Conservation (phyloP, 768 basidiomycete genomes). For the Cubamyces lactineus region DNA sequence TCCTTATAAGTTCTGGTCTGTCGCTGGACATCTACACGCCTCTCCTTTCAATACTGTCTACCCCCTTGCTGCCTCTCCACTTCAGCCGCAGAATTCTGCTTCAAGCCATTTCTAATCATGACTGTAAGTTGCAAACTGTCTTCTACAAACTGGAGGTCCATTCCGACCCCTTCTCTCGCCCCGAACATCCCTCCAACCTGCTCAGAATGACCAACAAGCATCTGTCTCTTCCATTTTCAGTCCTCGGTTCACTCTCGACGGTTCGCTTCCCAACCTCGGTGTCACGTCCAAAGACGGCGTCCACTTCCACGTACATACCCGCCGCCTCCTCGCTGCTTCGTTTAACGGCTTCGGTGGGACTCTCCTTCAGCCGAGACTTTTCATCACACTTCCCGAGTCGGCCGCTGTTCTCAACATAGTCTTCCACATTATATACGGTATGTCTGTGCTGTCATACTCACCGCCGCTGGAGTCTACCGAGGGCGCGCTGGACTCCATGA, state of each 20-base stretch:
- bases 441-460: constrained; percentile 68
- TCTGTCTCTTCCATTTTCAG: constrained; percentile 82
- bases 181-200: no score
- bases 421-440: constrained; percentile 70
- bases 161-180: no score
- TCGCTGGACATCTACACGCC: no score
- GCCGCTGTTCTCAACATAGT: constrained; percentile 69
- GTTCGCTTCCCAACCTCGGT: constrained; percentile 58
- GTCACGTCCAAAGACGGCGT: constrained; percentile 73
- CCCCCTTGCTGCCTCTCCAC: no score
- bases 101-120: no score
- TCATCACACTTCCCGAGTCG: constrained; percentile 59
- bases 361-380: constrained; percentile 45
- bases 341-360: constrained; percentile 63
- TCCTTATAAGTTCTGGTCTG: no score
- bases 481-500: constrained; percentile 28
- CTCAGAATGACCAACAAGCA: no score
- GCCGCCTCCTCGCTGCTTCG: constrained; percentile 59
- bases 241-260: constrained; percentile 58
- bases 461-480: constrained; percentile 53
- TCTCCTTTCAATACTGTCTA: no score
- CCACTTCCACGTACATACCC: constrained; percentile 78
- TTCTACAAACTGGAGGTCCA: no score
- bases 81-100: no score
- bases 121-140: no score